Evolutionary conservation across 1,284 basidiomycete genomes (phyloP).

Genomic region (Ustilago trichophora): DNA sequence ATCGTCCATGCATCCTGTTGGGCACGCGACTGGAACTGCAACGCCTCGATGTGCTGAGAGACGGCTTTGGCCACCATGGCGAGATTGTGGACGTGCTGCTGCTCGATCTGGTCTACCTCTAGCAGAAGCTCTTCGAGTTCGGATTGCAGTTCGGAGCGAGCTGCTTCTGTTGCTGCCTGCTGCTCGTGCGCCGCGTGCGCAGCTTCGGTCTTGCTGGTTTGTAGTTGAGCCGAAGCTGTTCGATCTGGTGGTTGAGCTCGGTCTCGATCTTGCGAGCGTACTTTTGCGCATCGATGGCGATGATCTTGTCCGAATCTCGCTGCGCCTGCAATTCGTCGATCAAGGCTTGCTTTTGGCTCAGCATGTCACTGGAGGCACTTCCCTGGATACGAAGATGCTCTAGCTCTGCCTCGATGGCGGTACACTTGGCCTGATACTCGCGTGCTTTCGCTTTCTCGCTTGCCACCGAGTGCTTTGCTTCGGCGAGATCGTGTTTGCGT

Average conservation of each 20-base stretch:
- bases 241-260: constrained; percentile 23
- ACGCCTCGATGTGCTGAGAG: constrained; percentile 3
- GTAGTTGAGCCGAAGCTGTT: constrained; percentile 15
- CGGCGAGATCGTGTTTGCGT: constrained; percentile 16
- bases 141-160: constrained; percentile 2
- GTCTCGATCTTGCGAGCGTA: constrained; percentile 33
- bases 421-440: constrained; percentile 5
- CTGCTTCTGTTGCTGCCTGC: constrained; percentile 6
- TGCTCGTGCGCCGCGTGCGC: constrained; percentile 1
- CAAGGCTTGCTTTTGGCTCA: constrained; percentile 15
- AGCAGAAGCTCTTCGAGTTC: constrained; percentile 15
- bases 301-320: constrained; percentile 30
- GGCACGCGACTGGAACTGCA: constrained; percentile 4
- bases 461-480: constrained; percentile 5
- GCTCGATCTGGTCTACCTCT: constrained; percentile 19
- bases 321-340: constrained; percentile 31
- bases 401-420: constrained; percentile 6
- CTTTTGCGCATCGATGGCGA: constrained; percentile 36
- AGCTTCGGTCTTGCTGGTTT: constrained; percentile 7
- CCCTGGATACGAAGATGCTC: constrained; percentile 12
- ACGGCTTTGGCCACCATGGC: constrained; percentile 32
- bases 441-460: constrained; percentile 14
- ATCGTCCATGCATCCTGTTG: constrained; percentile 2
- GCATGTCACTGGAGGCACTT: constrained; percentile 7
- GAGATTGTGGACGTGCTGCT: constrained; percentile 27